Conservation (phyloP, 2,329 filamentous ascomycete species). For the Penicillium frequentans region DNA sequence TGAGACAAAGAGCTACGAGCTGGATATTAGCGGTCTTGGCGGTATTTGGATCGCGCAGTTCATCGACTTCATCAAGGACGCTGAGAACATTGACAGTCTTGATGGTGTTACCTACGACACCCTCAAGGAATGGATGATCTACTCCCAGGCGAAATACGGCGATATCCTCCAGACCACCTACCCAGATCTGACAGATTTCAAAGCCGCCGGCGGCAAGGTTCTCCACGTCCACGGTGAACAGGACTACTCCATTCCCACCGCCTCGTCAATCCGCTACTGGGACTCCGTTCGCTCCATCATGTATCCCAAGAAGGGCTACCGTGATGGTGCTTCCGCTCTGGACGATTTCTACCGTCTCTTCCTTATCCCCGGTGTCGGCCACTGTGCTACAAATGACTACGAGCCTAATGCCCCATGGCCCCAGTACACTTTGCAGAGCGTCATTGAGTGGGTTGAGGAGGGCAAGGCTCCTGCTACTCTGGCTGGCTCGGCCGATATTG, state of each 20-base stretch:
- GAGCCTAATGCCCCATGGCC: conserved; percentile 44
- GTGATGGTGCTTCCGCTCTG: conserved; percentile 43
- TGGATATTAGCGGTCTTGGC: conserved; percentile 12
- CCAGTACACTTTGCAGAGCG: conserved; percentile 43
- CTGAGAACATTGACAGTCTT: conserved; percentile 42
- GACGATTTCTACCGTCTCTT: conserved; percentile 55
- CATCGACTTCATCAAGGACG: conserved; percentile 21
- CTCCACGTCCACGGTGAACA: conserved; percentile 58
- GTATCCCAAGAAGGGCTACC: conserved; percentile 43
- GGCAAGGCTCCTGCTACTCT: background rate
- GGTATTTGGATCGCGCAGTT: conserved; percentile 11
- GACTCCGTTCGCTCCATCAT: conserved; percentile 53
- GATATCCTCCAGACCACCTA: conserved; percentile 53
- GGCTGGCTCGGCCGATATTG: background rate
- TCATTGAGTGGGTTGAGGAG: conserved; percentile 55
- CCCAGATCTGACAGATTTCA: conserved; percentile 52
- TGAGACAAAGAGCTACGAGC: conserved; percentile 11
- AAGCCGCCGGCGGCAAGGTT: conserved; percentile 52
- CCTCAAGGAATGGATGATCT: conserved; percentile 52
- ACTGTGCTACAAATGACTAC: conserved; percentile 47
- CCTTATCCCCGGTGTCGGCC: conserved; percentile 53
- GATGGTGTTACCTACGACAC: conserved; percentile 56
- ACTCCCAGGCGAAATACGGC: conserved; percentile 46
- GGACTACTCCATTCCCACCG: conserved; percentile 53
- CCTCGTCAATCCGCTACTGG: conserved; percentile 55